Evolutionary conservation across 2,329 filamentous ascomycete genomes (phyloP).

Genomic region (Pseudofabraea citricarpa): DNA sequence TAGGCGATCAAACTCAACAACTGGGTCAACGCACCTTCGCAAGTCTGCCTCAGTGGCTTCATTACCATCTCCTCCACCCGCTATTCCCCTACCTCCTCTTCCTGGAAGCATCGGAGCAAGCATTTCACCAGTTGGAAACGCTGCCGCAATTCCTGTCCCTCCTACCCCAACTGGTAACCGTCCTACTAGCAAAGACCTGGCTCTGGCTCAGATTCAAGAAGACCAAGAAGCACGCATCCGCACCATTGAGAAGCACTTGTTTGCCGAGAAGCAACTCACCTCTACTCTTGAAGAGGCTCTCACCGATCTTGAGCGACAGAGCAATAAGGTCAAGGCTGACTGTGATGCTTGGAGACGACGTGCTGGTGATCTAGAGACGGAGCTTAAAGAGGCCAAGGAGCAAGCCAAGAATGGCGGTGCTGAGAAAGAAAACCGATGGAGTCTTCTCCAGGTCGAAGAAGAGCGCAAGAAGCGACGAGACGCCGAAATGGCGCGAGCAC

Average conservation of each 20-base stretch:
- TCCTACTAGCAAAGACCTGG: constrained; percentile 76
- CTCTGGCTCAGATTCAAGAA: constrained; percentile 75
- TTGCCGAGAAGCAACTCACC: constrained; percentile 93
- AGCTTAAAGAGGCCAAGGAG: constrained; percentile 47
- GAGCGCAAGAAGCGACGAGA: constrained; percentile 89
- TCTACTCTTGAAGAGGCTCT: constrained; percentile 93
- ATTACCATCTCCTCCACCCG: constrained; percentile 87
- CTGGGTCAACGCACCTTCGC: constrained; percentile 42
- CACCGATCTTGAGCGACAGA: constrained; percentile 86
- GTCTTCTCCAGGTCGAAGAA: constrained; percentile 89
- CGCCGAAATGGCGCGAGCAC: constrained; percentile 81
- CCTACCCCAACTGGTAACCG: constrained; percentile 56
- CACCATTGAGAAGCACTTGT: constrained; percentile 94
- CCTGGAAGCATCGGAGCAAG: constrained; percentile 53
- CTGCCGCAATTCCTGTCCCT: constrained; percentile 33
- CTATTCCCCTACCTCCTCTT: constrained; percentile 90
- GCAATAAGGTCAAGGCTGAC: constrained; percentile 86
- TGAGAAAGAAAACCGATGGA: constrained; percentile 49
- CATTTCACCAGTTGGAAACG: constrained; percentile 37
- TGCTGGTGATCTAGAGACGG: constrained; percentile 48
- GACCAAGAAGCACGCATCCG: constrained; percentile 94
- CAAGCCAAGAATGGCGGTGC: constrained; percentile 31
- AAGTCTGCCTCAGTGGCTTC: constrained; percentile 82
- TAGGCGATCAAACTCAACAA: constrained; percentile 53
- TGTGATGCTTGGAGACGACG: constrained; percentile 89